Evolutionary conservation across 176 grass and related monocot genomes (phyloP).

Genomic region (Triticum dicoccoides): DNA sequence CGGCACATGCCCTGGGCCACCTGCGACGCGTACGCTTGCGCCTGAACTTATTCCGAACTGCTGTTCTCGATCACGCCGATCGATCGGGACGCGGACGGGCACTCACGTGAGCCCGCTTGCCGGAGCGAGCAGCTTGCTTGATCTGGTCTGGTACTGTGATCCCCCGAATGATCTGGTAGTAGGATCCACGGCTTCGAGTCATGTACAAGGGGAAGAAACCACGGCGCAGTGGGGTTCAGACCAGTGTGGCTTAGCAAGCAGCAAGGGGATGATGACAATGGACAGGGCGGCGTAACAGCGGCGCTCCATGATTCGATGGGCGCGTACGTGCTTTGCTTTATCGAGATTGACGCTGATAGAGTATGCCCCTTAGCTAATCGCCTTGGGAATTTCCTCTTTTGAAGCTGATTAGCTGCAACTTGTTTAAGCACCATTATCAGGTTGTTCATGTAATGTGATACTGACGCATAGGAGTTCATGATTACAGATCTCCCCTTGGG

Average conservation of each 20-base stretch:
- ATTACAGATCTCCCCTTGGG: neutral
- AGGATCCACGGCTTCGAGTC: slow-evolving; percentile 30
- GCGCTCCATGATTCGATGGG: neutral
- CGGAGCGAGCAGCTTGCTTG: neutral
- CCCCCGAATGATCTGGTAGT: slow-evolving; percentile 20
- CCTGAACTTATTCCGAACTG: slow-evolving; percentile 43
- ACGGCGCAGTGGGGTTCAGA: slow-evolving; percentile 14
- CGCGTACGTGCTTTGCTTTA: neutral
- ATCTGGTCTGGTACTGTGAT: neutral
- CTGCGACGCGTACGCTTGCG: slow-evolving; percentile 31
- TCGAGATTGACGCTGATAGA: slow-evolving; percentile 18
- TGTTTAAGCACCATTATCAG: slow-evolving; percentile 18
- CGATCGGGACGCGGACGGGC: neutral
- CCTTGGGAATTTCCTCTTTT: neutral
- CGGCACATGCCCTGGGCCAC: slow-evolving; percentile 46
- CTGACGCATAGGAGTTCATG: neutral
- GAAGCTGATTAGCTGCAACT: slow-evolving; percentile 12
- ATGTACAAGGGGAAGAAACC: slow-evolving; percentile 46
- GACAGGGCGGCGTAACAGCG: neutral
- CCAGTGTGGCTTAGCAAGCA: neutral
- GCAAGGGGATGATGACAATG: slow-evolving; percentile 22
- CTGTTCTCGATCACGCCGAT: slow-evolving; percentile 32
- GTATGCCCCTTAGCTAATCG: neutral
- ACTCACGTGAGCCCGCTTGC: neutral
- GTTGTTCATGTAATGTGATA: neutral